Base-by-base conservation (phyloP, 106 monocot genomes). In the Phalaenopsis equestris region DNA sequence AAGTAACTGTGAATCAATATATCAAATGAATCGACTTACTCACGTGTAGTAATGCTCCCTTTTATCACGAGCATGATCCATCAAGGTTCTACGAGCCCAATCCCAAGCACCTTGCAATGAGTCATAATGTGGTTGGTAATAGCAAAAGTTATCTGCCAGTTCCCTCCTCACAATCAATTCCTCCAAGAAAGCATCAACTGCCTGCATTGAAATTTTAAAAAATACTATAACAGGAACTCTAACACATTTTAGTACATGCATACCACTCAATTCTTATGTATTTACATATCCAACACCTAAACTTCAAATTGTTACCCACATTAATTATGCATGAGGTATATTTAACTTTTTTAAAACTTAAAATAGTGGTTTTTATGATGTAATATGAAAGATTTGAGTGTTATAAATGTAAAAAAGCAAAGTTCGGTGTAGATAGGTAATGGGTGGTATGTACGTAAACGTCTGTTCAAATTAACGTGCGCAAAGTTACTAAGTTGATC, bases 101-200 rank as follows among this genome's bases (percentile, higher is more conserved):
- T 88, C 91, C 98, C 98, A 99, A 42, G 98, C 94, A 76, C 98
- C 98, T 84, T 84, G 81, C 41, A 99, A 43, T 41, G 91, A 92
- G 78, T 99, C 98, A 88, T 94, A 99, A 2, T 93, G 86, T 47
- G 88, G 91, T 61, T 99, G 92, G 68, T 99, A 99, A 84, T 87
- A 93, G 87, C 98, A 99, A 73, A 91, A 99, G 57, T 99, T 99
- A 65, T 94, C 98, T 67, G 98, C 98, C 67, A 99, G 64, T 76
- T 99, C 98, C 80, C 94, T 94, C 41, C 98, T 82, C 21, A 99
- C 88, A 47, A 99, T 90, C 80, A 99, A 78, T 78, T 99, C 98
- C 87, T 99, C 98, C 88, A 99, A 88, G 86, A 99, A 99, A 42
- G 91, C 83, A 77, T 99, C 98, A 6, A 91, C 85, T 78, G 94